A percentile compares a stretch with the other conserved stretches of the same genome.
Evolutionary conservation across 2,329 filamentous ascomycete genomes (phyloP).

Genomic region (Leptographium flavum): DNA sequence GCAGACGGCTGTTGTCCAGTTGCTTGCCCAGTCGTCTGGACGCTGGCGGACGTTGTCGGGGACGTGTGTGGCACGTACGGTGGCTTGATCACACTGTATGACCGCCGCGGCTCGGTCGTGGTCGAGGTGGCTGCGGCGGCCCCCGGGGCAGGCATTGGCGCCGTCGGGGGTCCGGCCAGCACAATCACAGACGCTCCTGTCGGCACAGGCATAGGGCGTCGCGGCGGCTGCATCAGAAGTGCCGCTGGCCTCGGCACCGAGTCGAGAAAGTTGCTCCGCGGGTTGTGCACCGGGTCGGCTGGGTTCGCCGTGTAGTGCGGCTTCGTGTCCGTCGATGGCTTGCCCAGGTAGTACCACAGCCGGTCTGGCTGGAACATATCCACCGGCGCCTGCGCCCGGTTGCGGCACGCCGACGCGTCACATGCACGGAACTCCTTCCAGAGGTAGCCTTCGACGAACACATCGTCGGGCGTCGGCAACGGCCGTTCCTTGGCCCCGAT

Average conservation of each 20-base stretch:
- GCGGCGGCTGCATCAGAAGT: constrained; percentile 2
- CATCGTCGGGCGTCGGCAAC: constrained; percentile 48
- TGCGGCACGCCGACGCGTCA: constrained; percentile 27
- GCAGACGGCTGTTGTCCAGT: too few species aligned
- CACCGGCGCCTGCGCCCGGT: constrained; percentile 50
- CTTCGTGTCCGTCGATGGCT: constrained; percentile 75
- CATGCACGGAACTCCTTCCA: constrained; percentile 71
- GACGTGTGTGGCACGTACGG: constrained; percentile 13
- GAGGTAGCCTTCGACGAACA: constrained; percentile 52
- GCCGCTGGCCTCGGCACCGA: constrained; percentile 38
- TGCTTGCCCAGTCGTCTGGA: too few species aligned
- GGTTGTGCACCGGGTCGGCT: constrained; percentile 42
- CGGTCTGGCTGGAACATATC: constrained; percentile 60
- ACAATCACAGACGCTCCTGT: constrained; percentile 12
- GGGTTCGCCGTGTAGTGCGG: constrained; percentile 81
- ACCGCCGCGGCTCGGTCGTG: constrained; percentile 8
- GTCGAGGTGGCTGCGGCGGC: neutral
- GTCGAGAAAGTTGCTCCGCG: constrained; percentile 58
- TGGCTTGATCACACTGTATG: constrained; percentile 14
- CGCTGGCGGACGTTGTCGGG: constrained; percentile 1
- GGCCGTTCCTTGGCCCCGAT: constrained; percentile 53
- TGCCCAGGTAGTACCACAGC: constrained; percentile 80
- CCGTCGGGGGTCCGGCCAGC: constrained; percentile 10
- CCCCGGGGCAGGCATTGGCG: constrained; percentile 5
- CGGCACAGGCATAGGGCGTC: constrained; percentile 7